Conservation (phyloP, 2,329 filamentous ascomycete genomes). For the Fusarium pseudonygamai region DNA sequence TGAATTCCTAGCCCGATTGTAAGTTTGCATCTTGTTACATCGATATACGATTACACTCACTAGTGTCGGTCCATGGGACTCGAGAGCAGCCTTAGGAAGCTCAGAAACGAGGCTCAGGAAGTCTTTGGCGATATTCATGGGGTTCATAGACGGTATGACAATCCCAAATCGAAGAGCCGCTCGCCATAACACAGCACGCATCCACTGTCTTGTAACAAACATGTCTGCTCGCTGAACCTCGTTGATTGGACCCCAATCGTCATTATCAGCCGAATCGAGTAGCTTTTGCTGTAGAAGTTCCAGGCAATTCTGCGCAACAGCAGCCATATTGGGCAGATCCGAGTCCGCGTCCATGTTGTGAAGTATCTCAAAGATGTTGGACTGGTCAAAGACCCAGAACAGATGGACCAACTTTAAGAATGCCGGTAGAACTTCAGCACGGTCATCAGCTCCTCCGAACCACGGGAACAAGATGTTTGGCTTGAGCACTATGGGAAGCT, state of each 20-base stretch:
- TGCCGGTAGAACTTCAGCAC: conserved; percentile 56
- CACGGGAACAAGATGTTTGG: conserved; percentile 51
- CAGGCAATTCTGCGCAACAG: conserved; percentile 47
- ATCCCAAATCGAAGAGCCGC: conserved; percentile 49
- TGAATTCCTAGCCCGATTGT: conserved; percentile 48
- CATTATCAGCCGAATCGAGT: conserved; percentile 51
- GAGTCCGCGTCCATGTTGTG: conserved; percentile 50
- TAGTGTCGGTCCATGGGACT: conserved; percentile 60
- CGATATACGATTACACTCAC: conserved; percentile 16
- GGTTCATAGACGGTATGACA: conserved; percentile 46
- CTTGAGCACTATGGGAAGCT: conserved; percentile 57
- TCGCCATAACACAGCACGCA: conserved; percentile 60
- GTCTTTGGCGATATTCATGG: conserved; percentile 57
- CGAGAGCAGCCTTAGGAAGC: conserved; percentile 57
- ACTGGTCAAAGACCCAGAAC: conserved; percentile 61
- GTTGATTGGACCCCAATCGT: conserved; percentile 51
- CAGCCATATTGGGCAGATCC: conserved; percentile 44
- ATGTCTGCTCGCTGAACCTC: conserved; percentile 60
- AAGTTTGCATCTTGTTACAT: not conserved
- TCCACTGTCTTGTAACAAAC: conserved; percentile 61
- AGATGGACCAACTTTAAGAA: conserved; percentile 60
- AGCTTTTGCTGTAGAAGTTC: conserved; percentile 54
- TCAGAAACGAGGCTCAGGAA: conserved; percentile 55
- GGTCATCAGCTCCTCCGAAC: conserved; percentile 50
- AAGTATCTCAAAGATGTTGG: conserved; percentile 58